phyloP scores from a whole-genome alignment of 371 early-diverging fungal species.

The Batkoa obscura region DNA sequence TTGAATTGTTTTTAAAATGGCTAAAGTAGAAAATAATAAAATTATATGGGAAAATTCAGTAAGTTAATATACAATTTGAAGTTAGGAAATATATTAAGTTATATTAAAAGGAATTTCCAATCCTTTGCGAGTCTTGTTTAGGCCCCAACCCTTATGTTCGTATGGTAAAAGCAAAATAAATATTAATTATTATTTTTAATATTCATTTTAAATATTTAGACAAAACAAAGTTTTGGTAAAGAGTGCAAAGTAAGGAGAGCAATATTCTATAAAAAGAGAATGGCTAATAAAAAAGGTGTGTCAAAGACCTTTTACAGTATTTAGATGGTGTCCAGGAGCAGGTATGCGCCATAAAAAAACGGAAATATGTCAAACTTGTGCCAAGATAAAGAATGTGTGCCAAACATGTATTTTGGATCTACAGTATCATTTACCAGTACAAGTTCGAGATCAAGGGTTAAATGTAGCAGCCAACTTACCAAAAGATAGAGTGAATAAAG shows the following conservation, averaged over 20 bases:
- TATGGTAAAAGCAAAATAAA: slow-evolving; percentile 51
- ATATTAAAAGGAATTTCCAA: slow-evolving; percentile 46
- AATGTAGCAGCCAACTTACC: slow-evolving; percentile 56
- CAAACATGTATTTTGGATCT: slow-evolving; percentile 92
- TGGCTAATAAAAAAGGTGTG: slow-evolving; percentile 37
- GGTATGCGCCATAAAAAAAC: slow-evolving; percentile 93
- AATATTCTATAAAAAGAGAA: neutral
- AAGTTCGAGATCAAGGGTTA: slow-evolving; percentile 80
- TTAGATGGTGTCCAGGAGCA: slow-evolving; percentile 88
- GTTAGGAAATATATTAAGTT: neutral
- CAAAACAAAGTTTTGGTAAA: slow-evolving; percentile 59
- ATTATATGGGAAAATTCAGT: slow-evolving; percentile 52
- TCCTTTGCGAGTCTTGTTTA: slow-evolving; percentile 89
- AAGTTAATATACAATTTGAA: too few relatives aligned
- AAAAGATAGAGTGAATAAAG: slow-evolving; percentile 65
- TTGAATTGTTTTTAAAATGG: too few relatives aligned
- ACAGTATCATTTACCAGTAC: slow-evolving; percentile 78
- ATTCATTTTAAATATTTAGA: slow-evolving; percentile 20
- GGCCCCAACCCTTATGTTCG: slow-evolving; percentile 95
- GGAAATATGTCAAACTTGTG: slow-evolving; percentile 90
- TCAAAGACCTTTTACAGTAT: slow-evolving; percentile 83
- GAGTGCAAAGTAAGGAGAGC: slow-evolving; percentile 89
- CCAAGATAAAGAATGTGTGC: slow-evolving; percentile 93
- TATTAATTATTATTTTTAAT: slow-evolving; percentile 1
- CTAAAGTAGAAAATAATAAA: slow-evolving; percentile 45